A percentile compares a stretch with the other conserved stretches of the same genome.
These are phyloP conservation scores for Malassezia slooffiae DNA, from an alignment of 1,284 basidiomycete species.

Conservation along the genomic window DNA sequence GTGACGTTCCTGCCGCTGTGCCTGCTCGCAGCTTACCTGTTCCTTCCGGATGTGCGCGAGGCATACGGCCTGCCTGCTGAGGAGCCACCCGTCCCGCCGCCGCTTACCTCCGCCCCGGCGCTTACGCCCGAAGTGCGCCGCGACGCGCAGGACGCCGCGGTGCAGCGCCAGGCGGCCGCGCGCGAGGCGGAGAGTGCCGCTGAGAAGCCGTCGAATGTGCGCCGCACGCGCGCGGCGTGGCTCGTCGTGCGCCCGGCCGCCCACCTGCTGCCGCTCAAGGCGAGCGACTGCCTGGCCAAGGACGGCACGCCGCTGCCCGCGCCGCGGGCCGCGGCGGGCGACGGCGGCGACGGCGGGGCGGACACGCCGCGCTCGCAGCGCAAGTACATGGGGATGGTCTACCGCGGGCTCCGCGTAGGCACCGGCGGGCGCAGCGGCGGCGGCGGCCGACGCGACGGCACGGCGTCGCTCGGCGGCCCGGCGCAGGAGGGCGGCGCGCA, in stretches of 20 bases:
- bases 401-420: slow-evolving; percentile 12
- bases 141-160: slow-evolving; percentile 2
- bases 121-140: no score
- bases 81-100: no score
- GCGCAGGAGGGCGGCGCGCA: no score
- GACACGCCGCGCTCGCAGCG: not conserved
- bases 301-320: not conserved
- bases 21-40: slow-evolving; percentile 8
- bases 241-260: not conserved
- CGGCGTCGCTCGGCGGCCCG: no score
- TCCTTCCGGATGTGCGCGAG: no score
- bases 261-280: not conserved
- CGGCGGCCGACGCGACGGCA: slow-evolving; percentile 4
- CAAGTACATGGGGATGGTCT: slow-evolving; percentile 38
- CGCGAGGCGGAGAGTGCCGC: not conserved
- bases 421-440: not conserved
- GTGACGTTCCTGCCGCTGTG: slow-evolving; percentile 41
- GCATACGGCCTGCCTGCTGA: no score
- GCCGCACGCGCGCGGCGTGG: not conserved
- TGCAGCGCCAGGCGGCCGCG: slow-evolving; percentile 2
- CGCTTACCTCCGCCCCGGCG: no score
- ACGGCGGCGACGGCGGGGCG: slow-evolving; percentile 16
- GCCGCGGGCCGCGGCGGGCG: slow-evolving; percentile 19
- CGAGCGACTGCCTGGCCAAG: not conserved
- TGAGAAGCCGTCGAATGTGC: slow-evolving; percentile 15